Percentiles rank a stretch among this genome's conserved stretches.
Evolutionary conservation across 2,329 filamentous ascomycete species (phyloP).

Genomic region (Monilinia fructicola): DNA sequence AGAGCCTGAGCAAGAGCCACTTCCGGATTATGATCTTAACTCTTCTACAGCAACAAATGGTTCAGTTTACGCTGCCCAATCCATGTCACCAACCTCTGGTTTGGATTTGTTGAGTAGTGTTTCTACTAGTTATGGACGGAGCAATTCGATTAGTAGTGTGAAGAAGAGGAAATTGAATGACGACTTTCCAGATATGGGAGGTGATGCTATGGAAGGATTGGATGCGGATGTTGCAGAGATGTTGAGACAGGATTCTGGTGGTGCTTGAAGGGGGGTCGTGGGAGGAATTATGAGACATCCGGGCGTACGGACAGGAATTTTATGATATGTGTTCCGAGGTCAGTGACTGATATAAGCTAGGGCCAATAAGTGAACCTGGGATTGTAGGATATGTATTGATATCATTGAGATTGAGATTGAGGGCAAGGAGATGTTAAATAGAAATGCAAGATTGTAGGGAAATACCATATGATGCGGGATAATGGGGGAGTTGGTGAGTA

Average conservation of each 20-base stretch:
- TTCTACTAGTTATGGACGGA: conserved; percentile 40
- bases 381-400: conserved; percentile 16
- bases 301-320: neutral
- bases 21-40: conserved; percentile 42
- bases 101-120: conserved; percentile 44
- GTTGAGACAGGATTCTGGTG: conserved; percentile 43
- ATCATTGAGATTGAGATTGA: neutral
- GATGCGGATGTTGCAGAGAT: conserved; percentile 62
- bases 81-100: conserved; percentile 36
- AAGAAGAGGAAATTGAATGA: conserved; percentile 52
- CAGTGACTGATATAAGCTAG: neutral
- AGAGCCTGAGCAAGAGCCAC: conserved; percentile 36
- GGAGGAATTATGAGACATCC: too few species aligned
- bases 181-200: conserved; percentile 49
- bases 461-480: conserved; percentile 1
- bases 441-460: conserved; percentile 2
- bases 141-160: conserved; percentile 36
- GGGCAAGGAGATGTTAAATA: neutral
- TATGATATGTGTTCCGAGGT: neutral
- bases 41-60: conserved; percentile 31
- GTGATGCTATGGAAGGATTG: conserved; percentile 54
- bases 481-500: neutral
- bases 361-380: neutral
- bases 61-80: conserved; percentile 24
- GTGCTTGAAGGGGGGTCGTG: neutral